These are phyloP conservation scores for Mortierella sp. DNA, from an alignment of 371 early-diverging fungal genomes.

Conservation along the genomic window DNA sequence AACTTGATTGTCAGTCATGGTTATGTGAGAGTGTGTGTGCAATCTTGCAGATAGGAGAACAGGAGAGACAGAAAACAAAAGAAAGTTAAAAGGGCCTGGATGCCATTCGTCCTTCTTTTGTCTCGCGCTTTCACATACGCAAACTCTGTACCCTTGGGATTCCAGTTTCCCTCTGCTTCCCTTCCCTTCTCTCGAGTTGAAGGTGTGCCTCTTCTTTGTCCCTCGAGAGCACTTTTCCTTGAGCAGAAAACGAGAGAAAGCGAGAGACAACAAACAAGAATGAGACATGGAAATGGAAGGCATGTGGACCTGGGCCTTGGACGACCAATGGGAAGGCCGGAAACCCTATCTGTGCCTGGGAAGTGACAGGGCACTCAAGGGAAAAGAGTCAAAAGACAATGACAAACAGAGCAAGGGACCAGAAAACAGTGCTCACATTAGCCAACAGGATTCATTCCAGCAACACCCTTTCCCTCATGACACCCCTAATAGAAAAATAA, in stretches of 20 bases:
- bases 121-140: background rate
- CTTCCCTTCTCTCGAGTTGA: background rate
- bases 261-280: background rate
- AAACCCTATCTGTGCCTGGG: conserved; percentile 8
- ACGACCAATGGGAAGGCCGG: background rate
- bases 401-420: conserved; percentile 4
- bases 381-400: background rate
- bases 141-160: conserved; percentile 1
- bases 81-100: background rate
- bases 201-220: background rate
- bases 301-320: conserved; percentile 8
- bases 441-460: conserved; percentile 17
- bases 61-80: background rate
- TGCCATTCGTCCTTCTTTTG: background rate
- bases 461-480: conserved; percentile 5
- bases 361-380: background rate
- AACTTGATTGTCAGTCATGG: background rate
- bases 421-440: background rate
- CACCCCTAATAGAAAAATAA: background rate
- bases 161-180: background rate
- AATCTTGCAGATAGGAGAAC: background rate
- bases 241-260: background rate
- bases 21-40: background rate
- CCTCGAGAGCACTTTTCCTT: conserved; percentile 7
- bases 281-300: background rate